A percentile compares a stretch with the other conserved stretches of the same genome.
Conservation (phyloP, 768 basidiomycete species). For the Tricholoma flavovirens region DNA sequence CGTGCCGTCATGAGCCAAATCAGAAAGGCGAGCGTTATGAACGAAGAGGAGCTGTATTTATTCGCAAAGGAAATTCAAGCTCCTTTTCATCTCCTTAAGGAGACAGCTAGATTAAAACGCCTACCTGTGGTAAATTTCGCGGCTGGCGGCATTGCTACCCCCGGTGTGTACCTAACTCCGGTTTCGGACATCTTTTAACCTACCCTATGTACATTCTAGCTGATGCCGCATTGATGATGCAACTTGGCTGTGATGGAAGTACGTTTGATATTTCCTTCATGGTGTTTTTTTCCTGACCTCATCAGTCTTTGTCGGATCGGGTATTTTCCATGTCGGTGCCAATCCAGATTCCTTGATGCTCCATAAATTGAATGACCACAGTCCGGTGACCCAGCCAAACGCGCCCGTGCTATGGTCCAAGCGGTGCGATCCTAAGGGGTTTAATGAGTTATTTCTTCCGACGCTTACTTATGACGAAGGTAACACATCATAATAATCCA, state of each 20-base stretch:
- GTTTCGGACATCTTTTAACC: background rate
- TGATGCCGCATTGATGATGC: slow-evolving; percentile 99
- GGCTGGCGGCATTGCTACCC: slow-evolving; percentile 90
- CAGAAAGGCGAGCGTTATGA: slow-evolving; percentile 80
- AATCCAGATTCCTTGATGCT: background rate
- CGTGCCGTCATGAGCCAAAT: slow-evolving; percentile 83
- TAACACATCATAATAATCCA: slow-evolving; percentile 94
- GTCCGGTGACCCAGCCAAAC: slow-evolving; percentile 91
- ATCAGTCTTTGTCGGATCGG: slow-evolving; percentile 94
- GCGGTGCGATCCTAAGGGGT: slow-evolving; percentile 51
- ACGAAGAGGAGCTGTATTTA: slow-evolving; percentile 89
- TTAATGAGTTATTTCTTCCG: background rate
- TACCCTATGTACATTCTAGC: slow-evolving; percentile 34
- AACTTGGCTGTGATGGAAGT: slow-evolving; percentile 96
- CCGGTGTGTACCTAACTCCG: slow-evolving; percentile 46
- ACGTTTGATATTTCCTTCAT: slow-evolving; percentile 20
- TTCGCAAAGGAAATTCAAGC: slow-evolving; percentile 91
- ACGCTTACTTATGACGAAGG: slow-evolving; percentile 33
- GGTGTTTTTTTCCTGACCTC: slow-evolving; percentile 7
- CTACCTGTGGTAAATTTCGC: slow-evolving; percentile 97
- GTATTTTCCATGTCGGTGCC: slow-evolving; percentile 84
- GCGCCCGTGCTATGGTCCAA: slow-evolving; percentile 94
- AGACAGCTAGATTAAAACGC: slow-evolving; percentile 88
- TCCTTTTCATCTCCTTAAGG: slow-evolving; percentile 93
- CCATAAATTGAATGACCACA: slow-evolving; percentile 21